Base-by-base conservation (phyloP, 805 yeast species). In the Cyberlindnera samutprakarnensis region DNA sequence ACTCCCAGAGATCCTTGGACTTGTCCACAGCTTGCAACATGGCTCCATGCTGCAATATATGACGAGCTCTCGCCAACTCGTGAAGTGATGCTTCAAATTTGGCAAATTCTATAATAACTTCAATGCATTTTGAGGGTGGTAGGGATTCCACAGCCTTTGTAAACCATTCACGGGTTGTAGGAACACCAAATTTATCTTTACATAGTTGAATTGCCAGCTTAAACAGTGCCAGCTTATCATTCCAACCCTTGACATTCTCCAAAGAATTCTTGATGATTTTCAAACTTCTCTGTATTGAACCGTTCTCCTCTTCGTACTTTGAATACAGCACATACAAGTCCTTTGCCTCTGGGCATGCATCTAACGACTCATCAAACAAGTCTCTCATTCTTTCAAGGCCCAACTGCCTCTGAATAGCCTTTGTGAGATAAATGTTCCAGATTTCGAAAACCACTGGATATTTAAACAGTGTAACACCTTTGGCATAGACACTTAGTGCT, bases 371-470 rank as follows among this genome's bases (percentile, higher is more conserved):
- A 29, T 85, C 95, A 57, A 83, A 87, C 12, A 81, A 47, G 36
- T 83, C 94, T 23, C 95, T 60, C 6, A 82, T 56, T 39, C 79
- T 56, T 41, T 79, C 86, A 3, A 59, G 35, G 2, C 62, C 54
- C 15, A 69, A 40, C 2, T 38, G 25, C 27, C 51, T 40, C 20
- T 53, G 44, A 20, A 78, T 41, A 0, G 74, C 67, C 33, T 70
- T 74, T 0, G 68, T 54, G 20, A 87, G 50, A 51, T 86, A 88
- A 8, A 70, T 58, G 32, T 68, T 72, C 88, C 90, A 85, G 13
- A 87, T 62, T 43, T 84, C 84, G 44, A 68, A 76, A 26, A 69
- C 73, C 4, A 71, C 64, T 1, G 85, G 78, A 39, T 70, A 75
- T 10, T 62, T 56, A 49, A 87, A 88, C 6, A 68, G 42, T 2